phyloP scores from a whole-genome alignment of 75 land plant genomes.

The Ceratopteris richardii region DNA sequence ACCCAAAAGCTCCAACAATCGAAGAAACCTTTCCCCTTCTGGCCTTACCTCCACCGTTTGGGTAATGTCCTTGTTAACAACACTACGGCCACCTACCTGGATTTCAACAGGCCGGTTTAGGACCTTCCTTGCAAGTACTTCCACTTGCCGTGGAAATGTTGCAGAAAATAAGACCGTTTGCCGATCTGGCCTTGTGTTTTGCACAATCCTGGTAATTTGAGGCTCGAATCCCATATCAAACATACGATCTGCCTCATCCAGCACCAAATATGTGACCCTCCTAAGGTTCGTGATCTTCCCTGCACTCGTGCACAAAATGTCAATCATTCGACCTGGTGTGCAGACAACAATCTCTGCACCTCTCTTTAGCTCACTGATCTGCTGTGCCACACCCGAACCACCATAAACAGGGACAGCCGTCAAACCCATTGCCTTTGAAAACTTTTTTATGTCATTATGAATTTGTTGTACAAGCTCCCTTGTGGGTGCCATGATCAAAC shows the following conservation, averaged over 20 bases:
- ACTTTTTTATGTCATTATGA: slow-evolving; percentile 81
- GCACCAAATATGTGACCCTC: slow-evolving; percentile 79
- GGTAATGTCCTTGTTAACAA: slow-evolving; percentile 92
- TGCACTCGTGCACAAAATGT: slow-evolving; percentile 88
- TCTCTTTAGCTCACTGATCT: slow-evolving; percentile 91
- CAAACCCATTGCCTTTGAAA: slow-evolving; percentile 69
- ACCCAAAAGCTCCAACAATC: slow-evolving; percentile 84
- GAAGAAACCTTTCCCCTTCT: slow-evolving; percentile 68
- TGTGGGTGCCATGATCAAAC: slow-evolving; percentile 97
- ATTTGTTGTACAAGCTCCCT: slow-evolving; percentile 98
- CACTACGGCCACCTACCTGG: slow-evolving; percentile 95
- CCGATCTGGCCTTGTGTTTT: slow-evolving; percentile 78
- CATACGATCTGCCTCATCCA: slow-evolving; percentile 99
- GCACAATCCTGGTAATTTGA: slow-evolving; percentile 89
- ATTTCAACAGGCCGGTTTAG: slow-evolving; percentile 87
- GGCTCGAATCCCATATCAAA: slow-evolving; percentile 99
- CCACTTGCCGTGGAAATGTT: slow-evolving; percentile 96
- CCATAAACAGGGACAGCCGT: slow-evolving; percentile 97
- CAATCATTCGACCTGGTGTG: slow-evolving; percentile 97
- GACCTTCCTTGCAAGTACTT: slow-evolving; percentile 82
- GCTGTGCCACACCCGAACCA: slow-evolving; percentile 98
- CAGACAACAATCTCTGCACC: slow-evolving; percentile 91
- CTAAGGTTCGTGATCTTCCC: slow-evolving; percentile 91
- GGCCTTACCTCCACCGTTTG: slow-evolving; percentile 86
- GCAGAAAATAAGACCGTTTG: slow-evolving; percentile 98